These are phyloP conservation scores for Macrophomina tecta DNA, from an alignment of 2,329 filamentous ascomycete species.

Conservation along the genomic window DNA sequence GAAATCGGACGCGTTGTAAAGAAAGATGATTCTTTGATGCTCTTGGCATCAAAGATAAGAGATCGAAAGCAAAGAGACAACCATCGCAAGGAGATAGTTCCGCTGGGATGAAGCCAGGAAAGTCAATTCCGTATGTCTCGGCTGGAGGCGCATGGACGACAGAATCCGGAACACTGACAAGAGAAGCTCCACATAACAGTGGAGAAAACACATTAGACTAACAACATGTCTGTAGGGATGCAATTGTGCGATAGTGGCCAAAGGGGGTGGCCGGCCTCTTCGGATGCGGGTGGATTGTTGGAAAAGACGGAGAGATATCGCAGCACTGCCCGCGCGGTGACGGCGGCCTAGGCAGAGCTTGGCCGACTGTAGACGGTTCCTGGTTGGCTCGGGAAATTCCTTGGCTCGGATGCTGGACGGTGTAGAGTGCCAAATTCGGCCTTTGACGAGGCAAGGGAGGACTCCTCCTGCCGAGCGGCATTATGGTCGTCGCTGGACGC, in stretches of 20 bases:
- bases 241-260: neutral
- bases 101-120: no score
- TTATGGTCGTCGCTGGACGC: neutral
- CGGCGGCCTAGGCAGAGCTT: neutral
- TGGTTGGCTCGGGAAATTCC: neutral
- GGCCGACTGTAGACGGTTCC: neutral
- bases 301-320: neutral
- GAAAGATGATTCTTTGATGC: no score
- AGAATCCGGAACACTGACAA: no score
- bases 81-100: no score
- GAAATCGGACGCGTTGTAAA: no score
- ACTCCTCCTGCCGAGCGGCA: neutral
- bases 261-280: neutral
- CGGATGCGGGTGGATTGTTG: neutral
- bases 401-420: neutral
- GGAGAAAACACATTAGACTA: no score
- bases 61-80: no score
- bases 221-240: no score
- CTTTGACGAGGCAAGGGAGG: neutral
- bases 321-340: neutral
- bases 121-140: no score
- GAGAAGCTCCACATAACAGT: no score
- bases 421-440: neutral
- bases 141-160: no score
- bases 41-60: no score